Evolutionary conservation across 148 eudicot species (phyloP).

Genomic region (Rhododendron henanense): DNA sequence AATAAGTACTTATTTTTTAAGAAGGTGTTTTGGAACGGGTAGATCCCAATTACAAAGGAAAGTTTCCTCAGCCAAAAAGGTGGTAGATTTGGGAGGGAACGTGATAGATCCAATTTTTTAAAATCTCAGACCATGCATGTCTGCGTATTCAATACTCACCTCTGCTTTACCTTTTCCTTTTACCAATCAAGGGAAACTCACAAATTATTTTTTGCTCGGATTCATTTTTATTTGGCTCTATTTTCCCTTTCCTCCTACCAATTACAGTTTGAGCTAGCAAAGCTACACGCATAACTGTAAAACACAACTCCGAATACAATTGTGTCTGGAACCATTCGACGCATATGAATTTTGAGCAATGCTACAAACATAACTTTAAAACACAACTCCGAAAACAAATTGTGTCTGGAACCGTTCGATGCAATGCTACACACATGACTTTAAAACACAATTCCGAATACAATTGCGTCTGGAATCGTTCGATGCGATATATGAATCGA

Average conservation of each 20-base stretch:
- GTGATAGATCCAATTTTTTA: not conserved
- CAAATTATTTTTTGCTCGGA: not conserved
- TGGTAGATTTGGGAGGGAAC: not conserved
- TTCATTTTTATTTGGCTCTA: not conserved
- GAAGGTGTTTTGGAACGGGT: no score
- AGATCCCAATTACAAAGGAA: not conserved
- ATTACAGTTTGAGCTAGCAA: not conserved
- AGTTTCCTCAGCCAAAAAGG: not conserved
- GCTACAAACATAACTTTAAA: not conserved
- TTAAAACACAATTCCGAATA: no score
- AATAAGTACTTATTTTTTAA: no score
- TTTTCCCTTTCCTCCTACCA: not conserved
- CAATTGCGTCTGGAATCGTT: no score
- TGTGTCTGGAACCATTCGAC: accelerated
- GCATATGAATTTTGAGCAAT: not conserved
- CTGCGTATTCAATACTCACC: not conserved
- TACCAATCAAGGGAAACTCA: not conserved
- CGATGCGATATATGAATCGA: no score
- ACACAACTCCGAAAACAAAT: no score
- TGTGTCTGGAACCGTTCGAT: no score
- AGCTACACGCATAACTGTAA: not conserved
- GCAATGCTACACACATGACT: not conserved
- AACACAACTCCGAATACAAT: no score
- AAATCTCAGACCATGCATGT: not conserved
- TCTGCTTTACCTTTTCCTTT: not conserved